Evolutionary conservation across 2,329 filamentous ascomycete genomes (phyloP).

Genomic region (Cordyceps farinosa): DNA sequence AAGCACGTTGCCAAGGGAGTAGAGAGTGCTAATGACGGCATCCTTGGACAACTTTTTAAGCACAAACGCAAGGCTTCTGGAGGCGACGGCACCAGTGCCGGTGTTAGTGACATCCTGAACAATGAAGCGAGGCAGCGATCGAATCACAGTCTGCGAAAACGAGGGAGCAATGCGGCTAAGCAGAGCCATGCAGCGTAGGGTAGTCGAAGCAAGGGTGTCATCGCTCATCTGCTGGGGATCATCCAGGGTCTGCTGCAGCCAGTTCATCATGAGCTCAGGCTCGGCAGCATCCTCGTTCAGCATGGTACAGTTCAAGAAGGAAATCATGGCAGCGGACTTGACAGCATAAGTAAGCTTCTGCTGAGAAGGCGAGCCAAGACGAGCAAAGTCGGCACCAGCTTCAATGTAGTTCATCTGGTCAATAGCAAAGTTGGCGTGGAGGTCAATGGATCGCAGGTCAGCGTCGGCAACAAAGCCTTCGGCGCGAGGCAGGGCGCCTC

Average conservation of each 20-base stretch:
- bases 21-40: slow-evolving; percentile 89
- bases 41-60: slow-evolving; percentile 84
- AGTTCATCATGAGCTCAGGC: slow-evolving; percentile 71
- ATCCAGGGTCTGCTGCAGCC: slow-evolving; percentile 78
- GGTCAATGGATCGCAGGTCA: slow-evolving; percentile 55
- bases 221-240: slow-evolving; percentile 82
- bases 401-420: slow-evolving; percentile 86
- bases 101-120: slow-evolving; percentile 74
- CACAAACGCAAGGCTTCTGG: slow-evolving; percentile 78
- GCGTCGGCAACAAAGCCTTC: slow-evolving; percentile 42
- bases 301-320: slow-evolving; percentile 80
- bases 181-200: slow-evolving; percentile 77
- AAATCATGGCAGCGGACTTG: slow-evolving; percentile 76
- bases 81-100: slow-evolving; percentile 69
- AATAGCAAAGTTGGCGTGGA: slow-evolving; percentile 67
- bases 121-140: slow-evolving; percentile 79
- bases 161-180: slow-evolving; percentile 71
- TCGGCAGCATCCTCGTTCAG: slow-evolving; percentile 80
- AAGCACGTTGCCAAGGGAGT: slow-evolving; percentile 92
- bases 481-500: slow-evolving; percentile 30
- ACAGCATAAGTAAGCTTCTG: slow-evolving; percentile 82
- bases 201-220: slow-evolving; percentile 68
- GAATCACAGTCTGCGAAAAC: slow-evolving; percentile 71
- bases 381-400: slow-evolving; percentile 81
- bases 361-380: slow-evolving; percentile 77